Evolutionary conservation across 805 yeast genomes (phyloP), one percentile per base, ranked within the genome.

Genomic region (Ogataea thermomethanolica): DNA sequence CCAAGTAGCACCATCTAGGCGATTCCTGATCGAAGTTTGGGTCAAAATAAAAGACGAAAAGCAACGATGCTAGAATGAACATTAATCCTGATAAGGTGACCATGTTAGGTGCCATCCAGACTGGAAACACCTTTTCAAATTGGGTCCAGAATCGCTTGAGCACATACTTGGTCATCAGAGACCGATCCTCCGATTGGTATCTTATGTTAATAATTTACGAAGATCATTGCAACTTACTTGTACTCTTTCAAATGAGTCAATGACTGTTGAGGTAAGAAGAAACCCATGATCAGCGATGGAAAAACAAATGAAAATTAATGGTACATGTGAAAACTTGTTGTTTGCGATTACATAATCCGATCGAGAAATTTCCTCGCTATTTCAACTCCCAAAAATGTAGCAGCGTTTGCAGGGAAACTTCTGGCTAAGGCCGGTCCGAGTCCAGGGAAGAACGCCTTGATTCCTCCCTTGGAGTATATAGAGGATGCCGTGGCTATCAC

Each of bases 331-430:
- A 22, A 23, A 14, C 24, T 31, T 11, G n/a, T 8, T 29, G n/a
- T 9, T 30, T 17, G 8, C 7, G 33, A 14, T 36, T 30, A 43
- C 33, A 46, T 25, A 30, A 40, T n/a, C 25, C 21, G 33, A 23
- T 49, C 49, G 39, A 59, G 45, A 23, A 58, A 46, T 13, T 49
- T 50, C 44, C 55, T 54, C 3, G 95, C 86, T 43, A 90, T 57
- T 62, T 91, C 99, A 23, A 91, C 98, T 33, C 98, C 99, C 25
- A 88, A 75, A 68, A 91, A 91, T 2, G 98, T 90, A 7, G 99
- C 98, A n/a, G 99, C 99, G 64, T 93, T 91, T 15, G 98, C 98
- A 3, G 98, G 98, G 83, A 93, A 91, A 29, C 95, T 82, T 64
- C 99, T 77, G 20, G 88, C 78, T 56, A 91, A 69, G 2, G 98